Percentiles rank a stretch among this genome's conserved stretches.
phyloP scores from a whole-genome alignment of 352 stramenopile genomes.

The Pythium phragmitis region DNA sequence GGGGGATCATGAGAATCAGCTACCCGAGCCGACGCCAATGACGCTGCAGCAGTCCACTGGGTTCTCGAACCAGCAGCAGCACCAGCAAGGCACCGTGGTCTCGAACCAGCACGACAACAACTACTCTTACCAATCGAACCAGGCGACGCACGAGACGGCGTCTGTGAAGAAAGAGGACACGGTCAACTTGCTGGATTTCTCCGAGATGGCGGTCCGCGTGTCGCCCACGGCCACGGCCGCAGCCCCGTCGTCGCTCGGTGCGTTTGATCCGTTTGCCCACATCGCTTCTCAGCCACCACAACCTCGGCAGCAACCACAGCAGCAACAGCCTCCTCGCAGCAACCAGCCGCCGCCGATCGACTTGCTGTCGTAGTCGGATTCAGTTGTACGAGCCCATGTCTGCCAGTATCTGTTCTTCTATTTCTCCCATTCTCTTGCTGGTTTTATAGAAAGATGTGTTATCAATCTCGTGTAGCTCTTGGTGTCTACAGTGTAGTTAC shows the following conservation, averaged over 20 bases:
- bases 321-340: slow-evolving; percentile 23
- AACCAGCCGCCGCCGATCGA: slow-evolving; percentile 32
- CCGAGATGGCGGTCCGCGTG: slow-evolving; percentile 49
- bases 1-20: slow-evolving; percentile 14
- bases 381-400: too few species aligned
- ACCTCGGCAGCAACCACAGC: slow-evolving; percentile 3
- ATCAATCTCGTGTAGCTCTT: neutral
- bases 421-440: neutral
- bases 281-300: slow-evolving; percentile 17
- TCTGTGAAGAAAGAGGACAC: slow-evolving; percentile 26
- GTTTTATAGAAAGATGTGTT: neutral
- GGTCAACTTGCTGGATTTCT: slow-evolving; percentile 68
- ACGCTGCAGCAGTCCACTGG: neutral
- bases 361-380: slow-evolving; percentile 38
- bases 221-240: slow-evolving; percentile 33
- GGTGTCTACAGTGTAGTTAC: neutral
- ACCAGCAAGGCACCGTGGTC: neutral
- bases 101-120: slow-evolving; percentile 1
- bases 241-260: slow-evolving; percentile 15
- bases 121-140: neutral
- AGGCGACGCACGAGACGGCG: neutral
- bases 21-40: slow-evolving; percentile 1
- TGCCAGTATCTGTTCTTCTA: too few species aligned
- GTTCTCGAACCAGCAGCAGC: neutral
- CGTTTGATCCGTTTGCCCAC: slow-evolving; percentile 46